phyloP scores from a whole-genome alignment of 164 flowering plant genomes.

The Malania oleifera region DNA sequence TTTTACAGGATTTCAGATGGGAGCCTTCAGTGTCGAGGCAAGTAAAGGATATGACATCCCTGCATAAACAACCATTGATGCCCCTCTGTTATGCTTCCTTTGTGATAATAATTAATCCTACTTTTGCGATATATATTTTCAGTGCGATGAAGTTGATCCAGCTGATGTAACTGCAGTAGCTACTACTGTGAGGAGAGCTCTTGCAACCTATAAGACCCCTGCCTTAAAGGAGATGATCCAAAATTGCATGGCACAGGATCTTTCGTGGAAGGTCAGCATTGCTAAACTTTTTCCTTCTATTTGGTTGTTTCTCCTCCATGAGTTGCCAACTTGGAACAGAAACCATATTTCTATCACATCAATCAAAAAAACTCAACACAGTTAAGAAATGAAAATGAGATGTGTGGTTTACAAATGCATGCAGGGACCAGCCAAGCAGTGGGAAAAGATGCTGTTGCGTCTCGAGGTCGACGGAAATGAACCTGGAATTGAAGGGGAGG shows the following conservation, averaged over 20 bases:
- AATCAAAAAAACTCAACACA: neutral
- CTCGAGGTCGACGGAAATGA: conserved; percentile 59
- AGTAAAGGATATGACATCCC: conserved; percentile 7
- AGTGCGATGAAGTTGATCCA: conserved; percentile 79
- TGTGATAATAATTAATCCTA: neutral
- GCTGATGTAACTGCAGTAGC: conserved; percentile 62
- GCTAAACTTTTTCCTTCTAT: too few relatives aligned
- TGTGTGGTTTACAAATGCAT: conserved; percentile 11
- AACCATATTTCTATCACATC: too few relatives aligned
- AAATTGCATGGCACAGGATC: conserved; percentile 91
- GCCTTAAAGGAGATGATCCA: conserved; percentile 63
- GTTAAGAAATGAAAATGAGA: neutral
- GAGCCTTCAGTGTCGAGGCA: conserved; percentile 78
- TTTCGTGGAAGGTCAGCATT: conserved; percentile 90
- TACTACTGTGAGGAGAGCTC: conserved; percentile 50
- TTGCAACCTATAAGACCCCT: conserved; percentile 51
- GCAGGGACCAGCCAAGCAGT: conserved; percentile 81
- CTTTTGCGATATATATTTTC: conserved; percentile 2
- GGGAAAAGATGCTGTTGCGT: conserved; percentile 65
- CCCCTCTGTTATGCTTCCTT: neutral
- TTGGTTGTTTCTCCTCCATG: too few relatives aligned
- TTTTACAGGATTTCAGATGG: conserved; percentile 92
- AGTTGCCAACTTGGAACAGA: too few relatives aligned
- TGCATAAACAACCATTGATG: neutral
- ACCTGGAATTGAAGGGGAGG: conserved; percentile 76